Evolutionary conservation across 352 stramenopile genomes (phyloP), one percentile per base, ranked within the genome.

Genomic region (Globisporangium viniferum): DNA sequence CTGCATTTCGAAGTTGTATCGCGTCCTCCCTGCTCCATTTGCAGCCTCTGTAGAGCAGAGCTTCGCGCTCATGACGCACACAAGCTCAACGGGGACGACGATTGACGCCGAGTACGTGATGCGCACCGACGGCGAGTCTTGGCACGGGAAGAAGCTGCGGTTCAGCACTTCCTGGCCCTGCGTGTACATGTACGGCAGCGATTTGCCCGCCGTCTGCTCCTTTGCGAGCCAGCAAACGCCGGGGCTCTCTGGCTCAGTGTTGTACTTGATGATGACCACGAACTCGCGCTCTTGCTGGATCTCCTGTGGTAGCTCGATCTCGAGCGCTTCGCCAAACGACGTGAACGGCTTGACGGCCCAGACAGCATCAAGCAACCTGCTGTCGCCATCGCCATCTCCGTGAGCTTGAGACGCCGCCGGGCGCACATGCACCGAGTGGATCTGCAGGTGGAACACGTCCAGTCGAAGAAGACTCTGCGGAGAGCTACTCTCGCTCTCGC

Each of bases 121-220:
- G 64, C 98, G 98, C 36, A 98, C 92, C 6, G 82, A 96, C 6
- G 95, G 96, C 41, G 89, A 92, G 86, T 99, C 98, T 70, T 99
- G 86, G 35, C 86, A 96, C 41, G 89, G 86, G 49, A 95, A 90
- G 62, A 94, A 81, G 74, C 84, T 91, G 64, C 87, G 88, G 65
- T 93, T 93, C 36, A 94, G 82, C 73, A 95, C 89, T 65, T 92
- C 86, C 61, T 96, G 86, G 27, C 88, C 90, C 70, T 95, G 87
- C 5, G 89, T 94, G 75, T 94, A 96, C 71, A 96, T 71, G 70
- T 90, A 95, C 27, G 86, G 79, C 36, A 90, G 78, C 44, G 68
- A 70, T 64, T 93, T 93, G 65, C 87, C 88, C 14, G 88, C 86
- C 2, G 88, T 95, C 67, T 95, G 88, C 75, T 93, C 78, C 67